Percentiles rank a stretch among this genome's conserved stretches.
Evolutionary conservation across 345 rosid genomes (phyloP).

Genomic region (Geranium rotundifolium): DNA sequence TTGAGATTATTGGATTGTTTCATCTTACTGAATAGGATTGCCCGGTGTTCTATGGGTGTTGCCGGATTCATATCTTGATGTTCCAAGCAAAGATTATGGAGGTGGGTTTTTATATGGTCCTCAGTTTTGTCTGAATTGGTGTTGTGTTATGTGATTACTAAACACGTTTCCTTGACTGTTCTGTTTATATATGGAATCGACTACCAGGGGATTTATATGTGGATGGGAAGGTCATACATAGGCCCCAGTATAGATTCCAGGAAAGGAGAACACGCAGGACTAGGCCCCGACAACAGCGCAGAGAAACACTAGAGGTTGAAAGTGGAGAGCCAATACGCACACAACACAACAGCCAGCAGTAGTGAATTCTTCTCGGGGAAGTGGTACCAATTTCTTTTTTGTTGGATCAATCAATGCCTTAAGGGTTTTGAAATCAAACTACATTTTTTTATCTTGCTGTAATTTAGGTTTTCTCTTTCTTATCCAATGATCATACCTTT

Average conservation of each 20-base stretch:
- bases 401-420: not conserved
- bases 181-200: not conserved
- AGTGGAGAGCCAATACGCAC: conserved; percentile 40
- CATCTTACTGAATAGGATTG: conserved; percentile 30
- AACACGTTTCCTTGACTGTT: not conserved
- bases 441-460: not conserved
- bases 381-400: not conserved
- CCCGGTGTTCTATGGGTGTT: conserved; percentile 96
- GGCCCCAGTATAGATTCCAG: conserved; percentile 62
- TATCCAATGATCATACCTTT: not conserved
- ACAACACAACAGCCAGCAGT: conserved; percentile 9
- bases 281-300: conserved; percentile 59
- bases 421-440: not conserved
- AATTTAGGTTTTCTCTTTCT: not conserved
- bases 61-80: conserved; percentile 92
- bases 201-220: conserved; percentile 63
- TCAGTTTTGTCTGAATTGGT: not conserved
- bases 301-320: conserved; percentile 67
- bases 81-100: conserved; percentile 95
- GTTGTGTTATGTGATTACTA: not conserved
- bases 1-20: not conserved
- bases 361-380: too few species aligned
- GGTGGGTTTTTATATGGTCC: conserved; percentile 30
- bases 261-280: conserved; percentile 49
- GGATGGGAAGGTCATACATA: conserved; percentile 80